Evolutionary conservation across 805 yeast genomes (phyloP).

Genomic region (Candida patagonica): DNA sequence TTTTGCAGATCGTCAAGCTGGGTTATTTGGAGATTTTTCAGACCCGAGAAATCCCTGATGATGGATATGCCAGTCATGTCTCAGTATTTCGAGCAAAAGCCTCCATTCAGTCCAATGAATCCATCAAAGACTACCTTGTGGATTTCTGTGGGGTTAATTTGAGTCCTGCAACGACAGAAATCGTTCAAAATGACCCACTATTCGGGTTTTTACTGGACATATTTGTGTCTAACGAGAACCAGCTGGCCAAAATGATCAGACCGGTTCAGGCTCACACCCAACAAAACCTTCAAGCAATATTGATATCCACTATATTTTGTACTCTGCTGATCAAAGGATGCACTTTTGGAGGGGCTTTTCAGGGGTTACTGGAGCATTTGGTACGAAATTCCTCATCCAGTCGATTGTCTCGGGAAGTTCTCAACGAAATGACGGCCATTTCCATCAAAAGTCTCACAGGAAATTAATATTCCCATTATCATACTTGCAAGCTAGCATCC

Average conservation of each 20-base stretch:
- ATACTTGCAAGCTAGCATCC: too few species aligned
- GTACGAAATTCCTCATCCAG: background rate
- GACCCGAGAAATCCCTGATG: background rate
- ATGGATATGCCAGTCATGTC: background rate
- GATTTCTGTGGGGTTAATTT: background rate
- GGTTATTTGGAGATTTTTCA: background rate
- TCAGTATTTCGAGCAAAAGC: background rate
- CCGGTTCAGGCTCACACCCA: too few species aligned
- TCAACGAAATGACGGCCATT: background rate
- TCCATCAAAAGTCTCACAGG: background rate
- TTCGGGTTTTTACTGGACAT: too few species aligned
- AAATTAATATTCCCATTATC: too few species aligned
- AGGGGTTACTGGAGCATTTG: background rate
- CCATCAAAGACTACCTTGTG: too few species aligned
- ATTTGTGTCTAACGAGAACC: too few species aligned
- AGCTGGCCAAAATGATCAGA: too few species aligned
- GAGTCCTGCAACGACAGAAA: background rate
- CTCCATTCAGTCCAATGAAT: too few species aligned
- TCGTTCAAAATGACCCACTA: background rate
- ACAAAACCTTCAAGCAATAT: background rate
- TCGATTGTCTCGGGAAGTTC: background rate
- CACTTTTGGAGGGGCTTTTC: background rate
- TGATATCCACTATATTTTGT: background rate
- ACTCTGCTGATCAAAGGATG: conserved; percentile 1
- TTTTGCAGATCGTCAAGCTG: too few species aligned